Base-by-base conservation (phyloP, 2,329 filamentous ascomycete species). In the Talaromyces sp. region DNA sequence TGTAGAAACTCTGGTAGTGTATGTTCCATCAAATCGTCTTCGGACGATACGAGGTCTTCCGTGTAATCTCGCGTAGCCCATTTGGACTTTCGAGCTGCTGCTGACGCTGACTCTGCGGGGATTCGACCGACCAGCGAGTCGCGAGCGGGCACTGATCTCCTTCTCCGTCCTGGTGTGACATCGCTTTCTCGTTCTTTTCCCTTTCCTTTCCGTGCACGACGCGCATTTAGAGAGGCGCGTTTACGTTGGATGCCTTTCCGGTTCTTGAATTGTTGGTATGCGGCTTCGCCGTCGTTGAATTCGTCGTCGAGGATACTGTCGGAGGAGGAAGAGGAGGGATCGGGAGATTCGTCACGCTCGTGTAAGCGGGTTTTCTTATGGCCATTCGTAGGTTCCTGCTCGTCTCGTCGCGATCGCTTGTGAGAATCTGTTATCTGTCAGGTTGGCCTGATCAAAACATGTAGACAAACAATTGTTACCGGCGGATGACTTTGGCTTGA, bases 1-100 rank as follows among this genome's bases (percentile, higher is more conserved):
- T 85, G 83, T 33, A 97, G 75, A 73, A 96, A 94, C 22, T 89
- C 86, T 0, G 93, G 93, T 2, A 95, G 78, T 0, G 80, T 82
- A 37, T 85, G 78, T 66, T 87, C 86, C 75, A 86, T 82, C 67
- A 83, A 74, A 4, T 85, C 82, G 54, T 85, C 83, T 24, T 85
- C 82, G 4, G 84, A 82, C 8, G 85, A 83, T 2, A 80, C 70
- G 1, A 41, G 61, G 8, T 64, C 65, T 43, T 66, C 65, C 2
- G 52, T 62, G 16, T 82, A 79, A 56, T 76, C 79, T 57, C 73
- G 79, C 45, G 75, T 71, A 3, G 75, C 77, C 73, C 73, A 70
- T 5, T 47, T 33, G 9, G 50, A 13, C 24, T 57, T 47, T n/a
- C 47, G 47, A 5, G 68, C 64, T 13, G 68, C 64, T 13, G 49